phyloP scores from a whole-genome alignment of 2,329 filamentous ascomycete species.

The Microdochium trichocladiopsis region DNA sequence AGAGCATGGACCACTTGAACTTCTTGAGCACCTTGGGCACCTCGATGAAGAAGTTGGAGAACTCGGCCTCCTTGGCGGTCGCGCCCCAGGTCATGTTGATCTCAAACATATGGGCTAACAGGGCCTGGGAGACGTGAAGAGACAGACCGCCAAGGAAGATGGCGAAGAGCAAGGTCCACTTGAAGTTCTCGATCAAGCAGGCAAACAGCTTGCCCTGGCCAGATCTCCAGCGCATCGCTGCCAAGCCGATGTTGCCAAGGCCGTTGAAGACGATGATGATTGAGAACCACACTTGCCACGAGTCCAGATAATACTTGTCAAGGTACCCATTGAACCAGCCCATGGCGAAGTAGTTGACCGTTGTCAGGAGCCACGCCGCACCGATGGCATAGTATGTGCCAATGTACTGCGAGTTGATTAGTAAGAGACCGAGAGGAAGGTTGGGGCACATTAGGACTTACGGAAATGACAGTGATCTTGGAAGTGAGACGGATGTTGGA shows the following conservation, averaged over 20 bases:
- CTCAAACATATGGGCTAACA: conserved; percentile 77
- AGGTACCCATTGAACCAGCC: conserved; percentile 64
- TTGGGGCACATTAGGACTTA: conserved; percentile 57
- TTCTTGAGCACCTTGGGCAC: conserved; percentile 70
- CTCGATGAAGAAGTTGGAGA: conserved; percentile 80
- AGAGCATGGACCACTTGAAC: conserved; percentile 68
- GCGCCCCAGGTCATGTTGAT: conserved; percentile 83
- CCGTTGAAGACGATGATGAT: conserved; percentile 74
- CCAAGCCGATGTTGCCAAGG: conserved; percentile 65
- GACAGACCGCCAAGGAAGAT: conserved; percentile 80
- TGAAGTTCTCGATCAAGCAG: conserved; percentile 57
- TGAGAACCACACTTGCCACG: conserved; percentile 72
- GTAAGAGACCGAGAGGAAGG: conserved; percentile 60
- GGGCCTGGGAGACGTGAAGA: conserved; percentile 72
- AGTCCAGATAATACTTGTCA: conserved; percentile 62
- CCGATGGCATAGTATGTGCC: conserved; percentile 65
- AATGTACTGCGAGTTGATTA: conserved; percentile 56
- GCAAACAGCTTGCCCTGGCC: conserved; percentile 55
- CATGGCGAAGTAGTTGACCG: conserved; percentile 64
- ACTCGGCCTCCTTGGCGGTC: conserved; percentile 75
- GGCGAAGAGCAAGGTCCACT: conserved; percentile 66
- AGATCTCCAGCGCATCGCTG: conserved; percentile 65
- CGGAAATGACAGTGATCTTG: conserved; percentile 62
- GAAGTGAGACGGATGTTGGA: conserved; percentile 57
- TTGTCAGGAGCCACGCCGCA: conserved; percentile 57